Base-by-base conservation (phyloP, 352 stramenopile genomes). In the Paralagenidium karlingii region DNA sequence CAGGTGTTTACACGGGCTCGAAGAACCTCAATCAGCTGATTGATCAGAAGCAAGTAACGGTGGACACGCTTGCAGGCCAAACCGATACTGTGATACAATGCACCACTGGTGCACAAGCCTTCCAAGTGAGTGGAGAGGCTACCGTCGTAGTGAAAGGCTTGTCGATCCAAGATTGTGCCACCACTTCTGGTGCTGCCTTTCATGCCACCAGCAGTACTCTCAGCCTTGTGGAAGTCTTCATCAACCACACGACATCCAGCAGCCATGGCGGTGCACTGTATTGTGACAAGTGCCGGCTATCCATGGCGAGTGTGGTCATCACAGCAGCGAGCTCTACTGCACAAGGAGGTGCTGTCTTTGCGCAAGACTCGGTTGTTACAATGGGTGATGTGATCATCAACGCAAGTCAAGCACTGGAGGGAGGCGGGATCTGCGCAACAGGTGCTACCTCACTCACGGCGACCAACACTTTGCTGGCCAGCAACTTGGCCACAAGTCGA, bases 81-180 rank as follows among this genome's bases (percentile, higher is more conserved):
- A 53, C 44, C 26, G 80, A 58, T 58, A 81, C 68, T 0, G 48
- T 11, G n/a, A 13, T 82, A 5, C 45, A 79, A 22, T 86, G 68
- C 10, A 37, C 56, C 3, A 19, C 26, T 2, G 12, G 24, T 2
- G 47, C 24, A 25, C 54, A 22, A 37, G 55, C 18, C 39, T 53
- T 55, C 10, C 38, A 22, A 15, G 20, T 55, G 1, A 42, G 32
- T 5, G 19, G 38, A 4, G 20, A 21, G 0, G 58, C 63, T 4
- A 53, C 15, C 3, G 9, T 65, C 7, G 24, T 2, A 3, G 27
- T 84, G 7, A 34, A 61, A 13, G 70, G 70, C 0, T 22, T 84
- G 0, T 60, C 57, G 1, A 29, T 84, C 7, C 34, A 51, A n/a
- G 58, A 74, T 18, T 73, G 64, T 15, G 27, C 28, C 1, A 36